Percentiles rank a stretch among this genome's conserved stretches.
These are phyloP conservation scores for Babesia bovis DNA, from an alignment of 169 alveolate genomes.

Conservation along the genomic window DNA sequence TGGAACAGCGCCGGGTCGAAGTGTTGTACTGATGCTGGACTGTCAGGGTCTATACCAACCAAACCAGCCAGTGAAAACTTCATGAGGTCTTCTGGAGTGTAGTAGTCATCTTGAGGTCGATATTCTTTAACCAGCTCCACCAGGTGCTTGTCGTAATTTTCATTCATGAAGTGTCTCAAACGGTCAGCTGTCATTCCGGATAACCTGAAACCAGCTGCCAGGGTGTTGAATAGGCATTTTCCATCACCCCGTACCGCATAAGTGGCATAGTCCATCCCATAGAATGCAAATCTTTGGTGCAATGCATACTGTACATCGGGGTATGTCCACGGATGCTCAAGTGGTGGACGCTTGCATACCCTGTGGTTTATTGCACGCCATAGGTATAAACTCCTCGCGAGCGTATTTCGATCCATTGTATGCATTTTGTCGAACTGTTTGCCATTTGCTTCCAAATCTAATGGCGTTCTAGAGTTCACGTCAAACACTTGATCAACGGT, in stretches of 20 bases:
- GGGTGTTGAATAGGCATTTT: constrained; percentile 35
- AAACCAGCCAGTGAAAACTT: neutral
- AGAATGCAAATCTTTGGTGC: constrained; percentile 37
- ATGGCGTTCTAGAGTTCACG: neutral
- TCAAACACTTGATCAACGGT: neutral
- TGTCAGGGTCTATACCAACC: constrained; percentile 40
- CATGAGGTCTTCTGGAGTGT: constrained; percentile 21
- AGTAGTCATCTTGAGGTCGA: neutral
- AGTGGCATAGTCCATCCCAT: constrained; percentile 36
- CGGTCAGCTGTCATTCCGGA: neutral
- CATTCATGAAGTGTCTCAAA: neutral
- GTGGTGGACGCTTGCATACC: neutral
- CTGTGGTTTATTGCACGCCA: neutral
- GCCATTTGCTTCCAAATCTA: neutral
- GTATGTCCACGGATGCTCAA: constrained; percentile 20
- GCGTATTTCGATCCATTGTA: constrained; percentile 14
- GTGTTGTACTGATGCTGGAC: constrained; percentile 13
- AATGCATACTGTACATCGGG: neutral
- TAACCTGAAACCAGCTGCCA: constrained; percentile 1
- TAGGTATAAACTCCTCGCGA: constrained; percentile 6
- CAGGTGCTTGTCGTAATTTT: neutral
- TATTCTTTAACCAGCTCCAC: neutral
- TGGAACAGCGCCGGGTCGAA: constrained; percentile 2
- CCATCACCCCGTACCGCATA: constrained; percentile 51
- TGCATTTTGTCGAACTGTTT: neutral